These are phyloP conservation scores for Diaporthe caulivora DNA, from an alignment of 2,329 filamentous ascomycete genomes.

Conservation along the genomic window DNA sequence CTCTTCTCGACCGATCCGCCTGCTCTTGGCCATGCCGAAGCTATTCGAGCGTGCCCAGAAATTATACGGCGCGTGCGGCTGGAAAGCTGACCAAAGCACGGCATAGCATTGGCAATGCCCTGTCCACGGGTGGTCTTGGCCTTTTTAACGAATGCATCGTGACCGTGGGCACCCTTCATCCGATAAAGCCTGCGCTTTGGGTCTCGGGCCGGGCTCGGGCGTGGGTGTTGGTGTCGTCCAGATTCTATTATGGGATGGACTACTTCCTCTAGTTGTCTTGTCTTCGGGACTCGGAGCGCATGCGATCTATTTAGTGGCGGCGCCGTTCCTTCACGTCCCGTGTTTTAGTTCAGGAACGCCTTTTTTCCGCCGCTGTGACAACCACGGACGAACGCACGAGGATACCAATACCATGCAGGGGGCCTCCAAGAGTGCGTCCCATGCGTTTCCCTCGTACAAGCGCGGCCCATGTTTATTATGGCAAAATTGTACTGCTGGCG, in stretches of 20 bases:
- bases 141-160: conserved; percentile 2
- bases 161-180: neutral
- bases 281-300: neutral
- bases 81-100: conserved; percentile 20
- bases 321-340: conserved; percentile 14
- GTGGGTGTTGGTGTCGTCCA: neutral
- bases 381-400: neutral
- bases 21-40: conserved; percentile 11
- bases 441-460: no score
- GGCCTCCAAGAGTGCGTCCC: neutral
- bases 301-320: neutral
- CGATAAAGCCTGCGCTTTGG: conserved; percentile 5
- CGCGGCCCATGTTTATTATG: neutral
- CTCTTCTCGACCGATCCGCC: neutral
- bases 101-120: neutral
- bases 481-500: neutral
- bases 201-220: conserved; percentile 14
- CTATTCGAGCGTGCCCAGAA: neutral
- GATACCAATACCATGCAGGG: neutral
- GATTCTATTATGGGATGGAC: conserved; percentile 12
- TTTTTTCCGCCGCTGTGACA: neutral
- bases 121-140: conserved; percentile 4
- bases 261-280: neutral
- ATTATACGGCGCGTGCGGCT: neutral
- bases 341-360: conserved; percentile 24